Evolutionary conservation across 2,329 filamentous ascomycete genomes (phyloP).

Genomic region (Colletotrichum liaoningense): DNA sequence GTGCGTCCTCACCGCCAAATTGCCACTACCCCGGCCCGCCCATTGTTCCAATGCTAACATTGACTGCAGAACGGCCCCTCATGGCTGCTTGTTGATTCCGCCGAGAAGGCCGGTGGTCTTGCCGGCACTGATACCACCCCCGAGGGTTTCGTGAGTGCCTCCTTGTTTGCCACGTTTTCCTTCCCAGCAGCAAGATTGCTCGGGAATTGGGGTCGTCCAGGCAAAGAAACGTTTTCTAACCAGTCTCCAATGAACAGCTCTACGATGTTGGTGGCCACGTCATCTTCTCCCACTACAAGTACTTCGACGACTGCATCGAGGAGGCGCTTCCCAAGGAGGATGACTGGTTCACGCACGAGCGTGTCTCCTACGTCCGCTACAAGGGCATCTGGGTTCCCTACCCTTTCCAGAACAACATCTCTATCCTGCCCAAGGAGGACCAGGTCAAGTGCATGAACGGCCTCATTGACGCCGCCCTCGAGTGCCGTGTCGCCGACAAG

Average conservation of each 20-base stretch:
- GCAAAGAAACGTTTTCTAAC: slow-evolving; percentile 20
- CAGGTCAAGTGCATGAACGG: slow-evolving; percentile 95
- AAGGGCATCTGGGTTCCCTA: slow-evolving; percentile 97
- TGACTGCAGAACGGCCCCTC: slow-evolving; percentile 81
- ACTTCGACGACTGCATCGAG: slow-evolving; percentile 99
- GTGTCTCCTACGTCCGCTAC: slow-evolving; percentile 98
- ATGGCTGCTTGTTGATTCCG: slow-evolving; percentile 95
- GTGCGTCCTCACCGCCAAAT: slow-evolving; percentile 66
- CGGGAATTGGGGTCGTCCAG: not conserved
- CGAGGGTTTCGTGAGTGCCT: slow-evolving; percentile 92
- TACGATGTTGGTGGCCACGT: slow-evolving; percentile 99
- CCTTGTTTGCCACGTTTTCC: not conserved
- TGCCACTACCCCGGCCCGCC: slow-evolving; percentile 36
- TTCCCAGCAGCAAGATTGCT: not conserved
- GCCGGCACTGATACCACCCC: slow-evolving; percentile 95
- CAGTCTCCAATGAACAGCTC: slow-evolving; percentile 66
- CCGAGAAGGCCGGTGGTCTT: slow-evolving; percentile 92
- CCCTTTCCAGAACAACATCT: slow-evolving; percentile 99
- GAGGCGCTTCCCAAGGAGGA: slow-evolving; percentile 94
- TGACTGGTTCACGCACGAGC: slow-evolving; percentile 98
- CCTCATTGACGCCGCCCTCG: slow-evolving; percentile 93
- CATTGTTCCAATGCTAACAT: slow-evolving; percentile 34
- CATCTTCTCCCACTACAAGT: slow-evolving; percentile 99
- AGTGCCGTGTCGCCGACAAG: slow-evolving; percentile 84
- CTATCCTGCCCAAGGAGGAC: slow-evolving; percentile 96